Conservation (phyloP, 805 yeast genomes). For the Spathaspora sp. region DNA sequence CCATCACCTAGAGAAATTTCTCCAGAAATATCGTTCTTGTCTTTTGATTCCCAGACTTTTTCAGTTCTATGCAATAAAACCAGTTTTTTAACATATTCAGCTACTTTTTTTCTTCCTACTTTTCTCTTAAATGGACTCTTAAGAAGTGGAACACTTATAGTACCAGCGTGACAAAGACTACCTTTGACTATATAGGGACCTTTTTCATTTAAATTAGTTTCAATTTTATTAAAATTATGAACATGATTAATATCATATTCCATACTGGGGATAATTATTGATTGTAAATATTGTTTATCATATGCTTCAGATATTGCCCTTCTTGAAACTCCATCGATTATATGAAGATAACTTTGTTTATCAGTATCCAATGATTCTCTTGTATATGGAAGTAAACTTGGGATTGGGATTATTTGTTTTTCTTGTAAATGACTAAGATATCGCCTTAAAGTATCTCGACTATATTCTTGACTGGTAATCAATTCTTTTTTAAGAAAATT, state of each 20-base stretch:
- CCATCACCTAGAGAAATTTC: conserved; percentile 21
- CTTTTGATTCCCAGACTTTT: conserved; percentile 24
- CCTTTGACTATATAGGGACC: conserved; percentile 37
- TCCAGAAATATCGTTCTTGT: conserved; percentile 3
- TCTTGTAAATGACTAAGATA: conserved; percentile 27
- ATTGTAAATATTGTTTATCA: conserved; percentile 28
- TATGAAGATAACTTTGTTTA: background rate
- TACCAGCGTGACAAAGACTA: conserved; percentile 27
- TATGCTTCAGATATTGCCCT: conserved; percentile 17
- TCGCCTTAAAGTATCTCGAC: conserved; percentile 18
- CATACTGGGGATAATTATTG: conserved; percentile 29
- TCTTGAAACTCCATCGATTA: background rate
- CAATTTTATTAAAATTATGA: conserved; percentile 18
- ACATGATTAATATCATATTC: conserved; percentile 29
- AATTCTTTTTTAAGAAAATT: background rate
- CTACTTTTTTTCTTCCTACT: conserved; percentile 19
- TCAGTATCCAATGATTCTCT: conserved; percentile 9
- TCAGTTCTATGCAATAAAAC: conserved; percentile 16
- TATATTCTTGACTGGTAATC: background rate
- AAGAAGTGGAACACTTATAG: conserved; percentile 24
- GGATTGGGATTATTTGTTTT: conserved; percentile 25
- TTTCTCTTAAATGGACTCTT: conserved; percentile 20
- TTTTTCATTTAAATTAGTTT: conserved; percentile 20
- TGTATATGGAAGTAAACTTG: conserved; percentile 28
- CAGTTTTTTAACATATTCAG: conserved; percentile 31